phyloP scores from a whole-genome alignment of 1,284 basidiomycete species.

The Cutaneotrichosporon cyanovorans region DNA sequence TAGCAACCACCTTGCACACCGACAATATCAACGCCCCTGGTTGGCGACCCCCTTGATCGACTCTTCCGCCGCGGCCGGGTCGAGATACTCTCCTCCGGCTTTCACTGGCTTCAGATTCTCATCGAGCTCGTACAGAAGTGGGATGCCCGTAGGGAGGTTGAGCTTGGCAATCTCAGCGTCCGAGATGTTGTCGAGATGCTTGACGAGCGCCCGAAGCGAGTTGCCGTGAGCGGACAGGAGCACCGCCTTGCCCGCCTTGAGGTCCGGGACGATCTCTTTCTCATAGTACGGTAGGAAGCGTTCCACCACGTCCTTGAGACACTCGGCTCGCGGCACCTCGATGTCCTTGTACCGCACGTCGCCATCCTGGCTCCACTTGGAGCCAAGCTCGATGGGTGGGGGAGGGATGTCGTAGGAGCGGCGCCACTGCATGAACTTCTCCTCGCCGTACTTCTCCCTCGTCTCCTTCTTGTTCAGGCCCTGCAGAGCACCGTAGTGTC shows the following conservation, averaged over 20 bases:
- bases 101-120: background rate
- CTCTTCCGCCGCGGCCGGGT: slow-evolving; percentile 3
- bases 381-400: background rate
- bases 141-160: slow-evolving; percentile 6
- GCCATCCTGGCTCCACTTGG: background rate
- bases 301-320: slow-evolving; percentile 7
- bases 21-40: slow-evolving; percentile 5
- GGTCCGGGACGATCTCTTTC: background rate
- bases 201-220: slow-evolving; percentile 6
- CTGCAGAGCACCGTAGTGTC: slow-evolving; percentile 8
- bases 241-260: slow-evolving; percentile 1
- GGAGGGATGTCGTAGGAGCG: slow-evolving; percentile 4
- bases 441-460: slow-evolving; percentile 4
- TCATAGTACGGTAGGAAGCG: slow-evolving; percentile 6
- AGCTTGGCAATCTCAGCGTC: slow-evolving; percentile 3
- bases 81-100: slow-evolving; percentile 3
- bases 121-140: slow-evolving; percentile 7
- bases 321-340: background rate
- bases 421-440: slow-evolving; percentile 4
- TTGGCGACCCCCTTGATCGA: slow-evolving; percentile 1
- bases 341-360: slow-evolving; percentile 1
- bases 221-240: slow-evolving; percentile 5
- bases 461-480: slow-evolving; percentile 5
- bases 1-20: too few relatives aligned
- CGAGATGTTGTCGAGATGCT: slow-evolving; percentile 4